phyloP scores from a whole-genome alignment of 192 early-diverging fungal genomes.

The Coemansia sp. region DNA sequence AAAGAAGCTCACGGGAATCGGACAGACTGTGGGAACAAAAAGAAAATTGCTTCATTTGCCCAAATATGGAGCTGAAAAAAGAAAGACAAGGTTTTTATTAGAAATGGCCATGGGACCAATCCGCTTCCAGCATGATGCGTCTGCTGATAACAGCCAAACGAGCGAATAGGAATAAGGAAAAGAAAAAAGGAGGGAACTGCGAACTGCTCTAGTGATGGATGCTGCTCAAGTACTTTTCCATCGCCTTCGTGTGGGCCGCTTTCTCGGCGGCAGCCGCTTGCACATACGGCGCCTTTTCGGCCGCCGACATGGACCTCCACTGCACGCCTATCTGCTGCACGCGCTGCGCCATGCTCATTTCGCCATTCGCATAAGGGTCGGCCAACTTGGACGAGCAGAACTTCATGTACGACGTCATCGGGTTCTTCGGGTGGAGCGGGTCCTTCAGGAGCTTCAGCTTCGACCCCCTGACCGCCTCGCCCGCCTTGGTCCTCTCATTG shows the following conservation, averaged over 20 bases:
- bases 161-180: not conserved
- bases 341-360: not conserved
- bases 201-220: constrained; percentile 2
- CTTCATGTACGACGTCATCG: constrained; percentile 11
- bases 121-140: not conserved
- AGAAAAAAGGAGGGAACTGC: not conserved
- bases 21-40: not conserved
- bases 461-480: not conserved
- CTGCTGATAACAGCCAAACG: not conserved
- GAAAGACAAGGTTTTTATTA: not conserved
- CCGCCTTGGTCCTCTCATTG: not conserved
- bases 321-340: constrained; percentile 6
- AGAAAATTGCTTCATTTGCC: not conserved
- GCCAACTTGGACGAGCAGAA: constrained; percentile 12
- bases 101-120: not conserved
- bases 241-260: constrained; percentile 23
- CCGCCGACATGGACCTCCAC: constrained; percentile 41
- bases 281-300: constrained; percentile 33
- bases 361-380: not conserved
- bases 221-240: constrained; percentile 26
- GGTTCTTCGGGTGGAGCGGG: constrained; percentile 45
- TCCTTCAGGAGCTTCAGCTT: constrained; percentile 32
- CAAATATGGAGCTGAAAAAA: not conserved
- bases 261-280: constrained; percentile 10
- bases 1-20: not conserved